phyloP scores from a whole-genome alignment of 176 grass and related monocot genomes.

The Eremochloa ophiuroides region DNA sequence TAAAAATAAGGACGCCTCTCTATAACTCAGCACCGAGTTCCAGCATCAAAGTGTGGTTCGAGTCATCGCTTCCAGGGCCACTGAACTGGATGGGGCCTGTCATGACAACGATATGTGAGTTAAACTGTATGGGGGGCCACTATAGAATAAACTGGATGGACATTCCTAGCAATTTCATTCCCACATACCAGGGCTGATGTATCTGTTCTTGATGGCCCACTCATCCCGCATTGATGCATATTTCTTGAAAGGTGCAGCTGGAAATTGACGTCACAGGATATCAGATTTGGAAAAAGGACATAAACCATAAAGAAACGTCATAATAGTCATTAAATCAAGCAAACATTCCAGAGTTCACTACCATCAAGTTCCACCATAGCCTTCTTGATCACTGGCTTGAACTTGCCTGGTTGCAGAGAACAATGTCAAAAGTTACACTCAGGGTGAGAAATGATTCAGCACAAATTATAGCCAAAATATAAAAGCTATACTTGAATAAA shows the following conservation, averaged over 20 bases:
- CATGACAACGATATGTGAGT: background rate
- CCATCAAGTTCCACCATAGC: conserved; percentile 99
- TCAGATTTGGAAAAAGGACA: background rate
- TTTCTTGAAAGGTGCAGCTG: conserved; percentile 86
- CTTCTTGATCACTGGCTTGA: conserved; percentile 99
- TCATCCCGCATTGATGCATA: conserved; percentile 82
- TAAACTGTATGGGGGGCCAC: background rate
- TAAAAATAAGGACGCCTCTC: background rate
- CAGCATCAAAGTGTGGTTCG: conserved; percentile 88
- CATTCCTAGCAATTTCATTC: background rate
- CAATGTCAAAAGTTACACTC: background rate
- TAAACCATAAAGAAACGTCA: background rate
- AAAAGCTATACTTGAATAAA: background rate
- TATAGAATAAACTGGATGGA: background rate
- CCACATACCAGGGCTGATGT: conserved; percentile 88
- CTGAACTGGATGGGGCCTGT: conserved; percentile 89
- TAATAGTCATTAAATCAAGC: background rate
- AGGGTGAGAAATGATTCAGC: background rate
- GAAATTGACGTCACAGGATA: conserved; percentile 17
- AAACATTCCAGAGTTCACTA: conserved; percentile 30
- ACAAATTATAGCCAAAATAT: background rate
- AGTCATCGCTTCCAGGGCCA: conserved; percentile 69
- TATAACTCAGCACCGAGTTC: conserved; percentile 67
- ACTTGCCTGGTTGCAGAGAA: conserved; percentile 61
- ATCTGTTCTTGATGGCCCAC: conserved; percentile 86